These are phyloP conservation scores for Wakefieldia striispora DNA, from an alignment of 768 basidiomycete genomes.

Conservation along the genomic window DNA sequence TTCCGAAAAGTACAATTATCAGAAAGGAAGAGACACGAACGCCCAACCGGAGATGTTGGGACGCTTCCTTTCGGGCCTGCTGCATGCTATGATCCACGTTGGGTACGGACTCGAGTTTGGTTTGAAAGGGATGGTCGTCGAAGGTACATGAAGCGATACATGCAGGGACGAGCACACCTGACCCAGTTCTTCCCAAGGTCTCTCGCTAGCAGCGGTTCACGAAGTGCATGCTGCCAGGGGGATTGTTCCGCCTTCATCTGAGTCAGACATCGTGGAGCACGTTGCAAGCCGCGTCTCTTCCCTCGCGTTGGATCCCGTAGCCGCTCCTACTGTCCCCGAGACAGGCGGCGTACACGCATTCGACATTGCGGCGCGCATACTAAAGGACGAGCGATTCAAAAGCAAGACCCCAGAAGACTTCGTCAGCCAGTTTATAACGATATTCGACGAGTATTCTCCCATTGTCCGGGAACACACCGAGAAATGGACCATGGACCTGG, in stretches of 20 bases:
- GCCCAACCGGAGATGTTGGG: slow-evolving; percentile 51
- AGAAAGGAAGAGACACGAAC: slow-evolving; percentile 6
- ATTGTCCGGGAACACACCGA: slow-evolving; percentile 24
- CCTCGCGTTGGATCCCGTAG: slow-evolving; percentile 3
- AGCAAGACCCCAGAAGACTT: slow-evolving; percentile 9
- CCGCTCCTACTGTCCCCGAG: no score
- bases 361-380: slow-evolving; percentile 50
- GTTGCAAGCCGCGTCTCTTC: slow-evolving; percentile 7
- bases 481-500: slow-evolving; percentile 43
- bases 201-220: slow-evolving; percentile 24
- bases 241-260: slow-evolving; percentile 10
- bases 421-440: slow-evolving; percentile 16
- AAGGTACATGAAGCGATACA: slow-evolving; percentile 41
- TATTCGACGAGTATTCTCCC: not conserved
- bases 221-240: slow-evolving; percentile 36
- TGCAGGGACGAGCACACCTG: not conserved
- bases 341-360: slow-evolving; percentile 37
- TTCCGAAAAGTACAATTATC: slow-evolving; percentile 27
- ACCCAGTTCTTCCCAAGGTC: slow-evolving; percentile 14
- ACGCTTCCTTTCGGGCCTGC: slow-evolving; percentile 45
- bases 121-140: slow-evolving; percentile 56
- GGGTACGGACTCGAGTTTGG: slow-evolving; percentile 66
- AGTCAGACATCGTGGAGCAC: not conserved
- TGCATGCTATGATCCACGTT: slow-evolving; percentile 63
- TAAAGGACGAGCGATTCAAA: slow-evolving; percentile 42